These are phyloP conservation scores for Pseudogymnoascus sp. DNA, from an alignment of 2,329 filamentous ascomycete genomes.

Conservation along the genomic window DNA sequence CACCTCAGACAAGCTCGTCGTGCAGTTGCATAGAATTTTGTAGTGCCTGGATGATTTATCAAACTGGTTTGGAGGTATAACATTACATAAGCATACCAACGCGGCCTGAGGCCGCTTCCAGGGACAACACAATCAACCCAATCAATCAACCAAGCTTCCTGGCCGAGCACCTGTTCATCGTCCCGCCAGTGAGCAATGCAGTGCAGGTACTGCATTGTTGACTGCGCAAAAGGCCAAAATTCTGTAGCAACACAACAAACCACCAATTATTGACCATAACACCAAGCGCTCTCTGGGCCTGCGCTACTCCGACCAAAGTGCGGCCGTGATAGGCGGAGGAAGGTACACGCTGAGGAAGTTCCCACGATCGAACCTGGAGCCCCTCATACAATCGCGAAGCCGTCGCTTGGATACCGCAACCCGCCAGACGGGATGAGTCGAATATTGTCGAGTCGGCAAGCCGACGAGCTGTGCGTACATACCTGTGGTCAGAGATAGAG, in stretches of 20 bases:
- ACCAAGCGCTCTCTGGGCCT: background rate
- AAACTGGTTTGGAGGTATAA: background rate
- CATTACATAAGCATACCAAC: background rate
- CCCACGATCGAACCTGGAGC: background rate
- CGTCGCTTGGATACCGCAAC: background rate
- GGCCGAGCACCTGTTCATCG: background rate
- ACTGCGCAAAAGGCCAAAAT: conserved; percentile 3
- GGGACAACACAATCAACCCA: background rate
- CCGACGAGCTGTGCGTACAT: conserved; percentile 68
- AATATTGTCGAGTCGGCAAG: conserved; percentile 60
- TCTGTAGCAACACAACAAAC: background rate
- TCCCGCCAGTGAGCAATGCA: conserved; percentile 3
- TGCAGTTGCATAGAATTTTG: background rate
- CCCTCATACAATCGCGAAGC: background rate
- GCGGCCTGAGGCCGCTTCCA: background rate
- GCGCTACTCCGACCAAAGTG: background rate
- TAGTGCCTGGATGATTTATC: background rate
- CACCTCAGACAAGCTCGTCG: background rate
- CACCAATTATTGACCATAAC: background rate
- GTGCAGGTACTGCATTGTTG: conserved; percentile 7
- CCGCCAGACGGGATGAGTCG: conserved; percentile 4
- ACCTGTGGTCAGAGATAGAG: conserved; percentile 7
- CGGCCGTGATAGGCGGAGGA: conserved; percentile 1
- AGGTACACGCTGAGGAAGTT: background rate
- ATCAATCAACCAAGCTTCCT: conserved; percentile 4